Evolutionary conservation across 805 yeast species (phyloP).

Genomic region (Suhomyces xylopsoci): DNA sequence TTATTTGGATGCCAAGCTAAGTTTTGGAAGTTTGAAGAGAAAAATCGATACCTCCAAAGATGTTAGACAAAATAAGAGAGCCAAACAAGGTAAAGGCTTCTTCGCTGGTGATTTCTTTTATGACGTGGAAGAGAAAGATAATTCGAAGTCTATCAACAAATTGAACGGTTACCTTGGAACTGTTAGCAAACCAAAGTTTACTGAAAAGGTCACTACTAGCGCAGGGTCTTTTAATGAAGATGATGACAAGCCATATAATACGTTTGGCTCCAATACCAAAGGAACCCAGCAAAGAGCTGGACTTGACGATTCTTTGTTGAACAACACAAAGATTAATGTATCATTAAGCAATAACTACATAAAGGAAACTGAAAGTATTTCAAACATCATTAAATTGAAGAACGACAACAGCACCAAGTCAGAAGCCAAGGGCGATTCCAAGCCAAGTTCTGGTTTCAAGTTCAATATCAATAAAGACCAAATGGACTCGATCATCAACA

Average conservation of each 20-base stretch:
- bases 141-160: conserved; percentile 11
- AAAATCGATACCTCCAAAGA: conserved; percentile 9
- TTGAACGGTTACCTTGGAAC: conserved; percentile 35
- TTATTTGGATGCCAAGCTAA: conserved; percentile 26
- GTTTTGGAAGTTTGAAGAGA: conserved; percentile 20
- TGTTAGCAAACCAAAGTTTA: conserved; percentile 31
- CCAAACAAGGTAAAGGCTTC: conserved; percentile 21
- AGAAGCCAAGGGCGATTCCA: conserved; percentile 6
- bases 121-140: conserved; percentile 20
- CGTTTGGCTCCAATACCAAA: conserved; percentile 10
- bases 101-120: conserved; percentile 38
- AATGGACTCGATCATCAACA: conserved; percentile 21
- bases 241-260: conserved; percentile 3
- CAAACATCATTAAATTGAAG: conserved; percentile 32
- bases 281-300: conserved; percentile 16
- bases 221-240: conserved; percentile 2
- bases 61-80: conserved; percentile 11
- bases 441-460: conserved; percentile 39
- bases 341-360: conserved; percentile 27
- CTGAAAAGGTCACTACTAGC: background rate
- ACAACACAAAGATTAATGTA: conserved; percentile 13
- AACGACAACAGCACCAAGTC: conserved; percentile 9
- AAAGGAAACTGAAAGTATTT: conserved; percentile 20
- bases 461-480: conserved; percentile 31
- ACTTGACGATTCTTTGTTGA: conserved; percentile 15